Evolutionary conservation across 2,329 filamentous ascomycete species (phyloP).

Genomic region (Aspergillus pseudoglaucus): DNA sequence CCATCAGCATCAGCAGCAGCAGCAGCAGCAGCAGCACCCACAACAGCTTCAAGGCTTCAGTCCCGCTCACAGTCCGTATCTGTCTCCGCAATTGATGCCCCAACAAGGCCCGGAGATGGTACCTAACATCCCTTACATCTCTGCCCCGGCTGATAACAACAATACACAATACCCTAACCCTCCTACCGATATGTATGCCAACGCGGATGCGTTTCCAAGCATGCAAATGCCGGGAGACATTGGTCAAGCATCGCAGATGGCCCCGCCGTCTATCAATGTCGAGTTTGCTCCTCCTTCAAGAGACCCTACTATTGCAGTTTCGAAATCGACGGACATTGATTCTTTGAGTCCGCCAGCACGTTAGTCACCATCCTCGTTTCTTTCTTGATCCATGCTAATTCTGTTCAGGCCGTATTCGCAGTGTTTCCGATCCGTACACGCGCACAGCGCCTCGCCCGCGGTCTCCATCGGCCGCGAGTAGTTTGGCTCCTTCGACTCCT

Average conservation of each 20-base stretch:
- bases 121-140: slow-evolving; percentile 36
- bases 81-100: slow-evolving; percentile 59
- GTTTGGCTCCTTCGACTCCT: slow-evolving; percentile 25
- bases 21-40: slow-evolving; percentile 26
- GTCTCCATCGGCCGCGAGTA: slow-evolving; percentile 28
- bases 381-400: slow-evolving; percentile 13
- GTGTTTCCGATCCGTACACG: slow-evolving; percentile 56
- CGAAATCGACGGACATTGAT: slow-evolving; percentile 62
- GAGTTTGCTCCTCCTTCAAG: slow-evolving; percentile 75
- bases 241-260: slow-evolving; percentile 67
- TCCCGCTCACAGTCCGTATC: slow-evolving; percentile 66
- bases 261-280: slow-evolving; percentile 90
- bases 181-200: slow-evolving; percentile 47
- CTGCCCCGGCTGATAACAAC: slow-evolving; percentile 31
- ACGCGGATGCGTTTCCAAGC: slow-evolving; percentile 35
- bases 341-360: slow-evolving; percentile 72
- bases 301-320: slow-evolving; percentile 59
- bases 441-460: slow-evolving; percentile 37
- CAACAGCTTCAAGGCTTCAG: slow-evolving; percentile 45
- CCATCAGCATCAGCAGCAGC: slow-evolving; percentile 13
- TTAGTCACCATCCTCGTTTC: slow-evolving; percentile 17
- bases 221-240: slow-evolving; percentile 52
- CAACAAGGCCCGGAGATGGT: slow-evolving; percentile 63
- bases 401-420: slow-evolving; percentile 47
- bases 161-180: slow-evolving; percentile 44